These are phyloP conservation scores for Bipolaris victoriae DNA, from an alignment of 2,329 filamentous ascomycete genomes.

Conservation along the genomic window DNA sequence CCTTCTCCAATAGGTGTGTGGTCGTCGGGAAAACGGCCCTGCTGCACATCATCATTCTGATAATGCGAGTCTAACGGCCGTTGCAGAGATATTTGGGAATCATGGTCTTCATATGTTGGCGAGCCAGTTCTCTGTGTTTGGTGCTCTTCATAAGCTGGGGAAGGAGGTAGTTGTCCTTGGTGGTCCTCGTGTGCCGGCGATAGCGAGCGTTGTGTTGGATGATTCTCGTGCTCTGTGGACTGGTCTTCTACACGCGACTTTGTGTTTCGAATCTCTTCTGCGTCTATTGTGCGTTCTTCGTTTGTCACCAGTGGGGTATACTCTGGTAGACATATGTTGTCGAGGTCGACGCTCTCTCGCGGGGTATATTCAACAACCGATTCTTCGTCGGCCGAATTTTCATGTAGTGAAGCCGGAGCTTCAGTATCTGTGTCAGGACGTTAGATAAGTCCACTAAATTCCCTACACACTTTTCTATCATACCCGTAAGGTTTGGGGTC, in stretches of 20 bases:
- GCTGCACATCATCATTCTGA: background rate
- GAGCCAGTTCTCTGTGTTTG: background rate
- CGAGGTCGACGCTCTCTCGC: constrained; percentile 27
- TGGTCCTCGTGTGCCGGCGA: constrained; percentile 3
- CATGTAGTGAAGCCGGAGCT: background rate
- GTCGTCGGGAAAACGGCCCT: background rate
- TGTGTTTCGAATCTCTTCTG: constrained; percentile 17
- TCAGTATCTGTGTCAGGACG: background rate
- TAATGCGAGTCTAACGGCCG: background rate
- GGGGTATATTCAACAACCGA: background rate
- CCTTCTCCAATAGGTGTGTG: background rate
- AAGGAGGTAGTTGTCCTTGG: background rate
- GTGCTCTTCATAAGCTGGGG: background rate
- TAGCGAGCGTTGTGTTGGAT: background rate
- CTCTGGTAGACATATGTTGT: constrained; percentile 25
- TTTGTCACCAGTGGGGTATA: constrained; percentile 23
- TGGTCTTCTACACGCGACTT: constrained; percentile 12
- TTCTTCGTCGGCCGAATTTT: background rate
- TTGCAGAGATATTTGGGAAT: background rate
- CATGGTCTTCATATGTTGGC: background rate
- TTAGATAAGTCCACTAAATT: background rate
- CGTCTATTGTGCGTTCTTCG: constrained; percentile 27
- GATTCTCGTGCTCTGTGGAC: background rate
- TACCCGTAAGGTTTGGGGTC: background rate
- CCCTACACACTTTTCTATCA: background rate